Evolutionary conservation across 2,329 filamentous ascomycete species (phyloP).

Genomic region (Colletotrichum sp.): DNA sequence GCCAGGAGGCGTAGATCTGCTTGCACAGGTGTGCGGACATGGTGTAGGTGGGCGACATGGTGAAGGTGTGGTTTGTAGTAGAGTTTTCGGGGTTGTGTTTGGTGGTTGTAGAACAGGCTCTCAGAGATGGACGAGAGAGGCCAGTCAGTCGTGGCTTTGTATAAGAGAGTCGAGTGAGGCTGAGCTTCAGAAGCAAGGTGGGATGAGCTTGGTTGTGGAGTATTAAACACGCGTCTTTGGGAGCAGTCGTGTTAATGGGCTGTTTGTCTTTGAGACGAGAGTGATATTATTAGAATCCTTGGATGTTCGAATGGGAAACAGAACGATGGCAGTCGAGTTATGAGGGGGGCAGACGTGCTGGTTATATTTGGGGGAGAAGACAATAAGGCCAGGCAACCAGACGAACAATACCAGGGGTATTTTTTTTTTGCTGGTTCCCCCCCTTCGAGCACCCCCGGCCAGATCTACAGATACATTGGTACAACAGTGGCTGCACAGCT

Average conservation of each 20-base stretch:
- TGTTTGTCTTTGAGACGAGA: neutral
- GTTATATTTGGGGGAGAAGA: conserved; percentile 16
- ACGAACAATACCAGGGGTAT: neutral
- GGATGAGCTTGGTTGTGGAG: neutral
- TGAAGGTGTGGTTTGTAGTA: conserved; percentile 14
- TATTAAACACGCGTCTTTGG: conserved; percentile 3
- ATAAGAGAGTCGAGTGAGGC: neutral
- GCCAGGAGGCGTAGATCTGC: conserved; percentile 65
- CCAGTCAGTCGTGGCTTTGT: neutral
- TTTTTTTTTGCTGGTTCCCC: neutral
- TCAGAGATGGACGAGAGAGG: neutral
- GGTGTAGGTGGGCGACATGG: conserved; percentile 65
- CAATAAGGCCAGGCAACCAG: neutral
- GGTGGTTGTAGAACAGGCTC: neutral
- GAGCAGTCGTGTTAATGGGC: neutral
- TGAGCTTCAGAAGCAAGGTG: neutral
- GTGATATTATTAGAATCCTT: conserved; percentile 11
- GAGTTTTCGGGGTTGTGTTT: neutral
- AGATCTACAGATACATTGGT: neutral
- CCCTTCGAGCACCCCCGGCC: neutral
- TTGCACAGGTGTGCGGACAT: conserved; percentile 68
- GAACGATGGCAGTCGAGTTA: neutral
- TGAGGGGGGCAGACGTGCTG: conserved; percentile 4
- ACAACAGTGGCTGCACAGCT: conserved; percentile 6
- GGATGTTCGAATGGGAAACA: neutral